Evolutionary conservation across 78 protist genomes (phyloP).

Genomic region (Tieghemostelium lacteum): DNA sequence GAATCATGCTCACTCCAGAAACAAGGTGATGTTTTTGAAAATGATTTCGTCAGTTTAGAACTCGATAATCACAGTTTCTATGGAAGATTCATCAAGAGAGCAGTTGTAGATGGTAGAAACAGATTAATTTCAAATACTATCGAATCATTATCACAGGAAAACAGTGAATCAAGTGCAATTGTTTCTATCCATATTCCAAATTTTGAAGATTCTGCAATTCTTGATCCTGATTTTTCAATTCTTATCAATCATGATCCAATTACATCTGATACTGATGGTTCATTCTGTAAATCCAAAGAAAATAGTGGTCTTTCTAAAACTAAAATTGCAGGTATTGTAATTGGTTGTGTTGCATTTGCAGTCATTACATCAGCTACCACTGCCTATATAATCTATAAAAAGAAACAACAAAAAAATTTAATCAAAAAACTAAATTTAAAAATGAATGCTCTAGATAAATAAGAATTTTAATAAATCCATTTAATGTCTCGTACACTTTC

Average conservation of each 20-base stretch:
- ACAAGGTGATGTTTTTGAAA: neutral
- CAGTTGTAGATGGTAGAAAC: neutral
- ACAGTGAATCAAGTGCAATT: neutral
- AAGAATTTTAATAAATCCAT: no score
- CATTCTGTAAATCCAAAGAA: neutral
- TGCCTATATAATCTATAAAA: neutral
- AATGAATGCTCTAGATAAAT: no score
- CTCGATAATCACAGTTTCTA: neutral
- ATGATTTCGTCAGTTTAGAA: neutral
- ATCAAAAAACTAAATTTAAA: neutral
- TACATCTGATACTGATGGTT: neutral
- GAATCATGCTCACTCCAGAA: neutral
- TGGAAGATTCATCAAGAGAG: conserved; percentile 20
- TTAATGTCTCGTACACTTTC: no score
- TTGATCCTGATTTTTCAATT: neutral
- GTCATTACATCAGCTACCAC: neutral
- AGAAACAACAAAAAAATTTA: neutral
- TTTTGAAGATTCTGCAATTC: no score
- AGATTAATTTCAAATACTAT: neutral
- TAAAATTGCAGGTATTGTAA: neutral
- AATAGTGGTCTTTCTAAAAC: neutral
- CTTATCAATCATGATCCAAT: neutral
- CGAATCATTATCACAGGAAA: no score
- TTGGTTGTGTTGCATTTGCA: neutral
- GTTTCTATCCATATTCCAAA: neutral